Evolutionary conservation across 345 rosid species (phyloP).

Genomic region (Noccaea bulbosa): DNA sequence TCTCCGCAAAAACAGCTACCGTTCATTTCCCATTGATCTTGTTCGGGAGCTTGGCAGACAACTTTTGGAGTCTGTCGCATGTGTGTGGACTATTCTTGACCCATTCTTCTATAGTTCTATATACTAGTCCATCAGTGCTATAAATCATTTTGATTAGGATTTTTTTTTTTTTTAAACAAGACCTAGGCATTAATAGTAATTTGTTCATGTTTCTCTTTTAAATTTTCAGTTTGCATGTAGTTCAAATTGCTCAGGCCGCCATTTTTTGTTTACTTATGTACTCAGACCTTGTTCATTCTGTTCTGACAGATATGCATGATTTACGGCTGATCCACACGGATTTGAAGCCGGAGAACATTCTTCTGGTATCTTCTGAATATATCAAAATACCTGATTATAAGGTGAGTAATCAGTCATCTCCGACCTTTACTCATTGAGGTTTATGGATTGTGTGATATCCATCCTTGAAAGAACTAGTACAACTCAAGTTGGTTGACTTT

Average conservation of each 20-base stretch:
- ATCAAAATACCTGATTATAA: constrained; percentile 77
- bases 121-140: constrained; percentile 45
- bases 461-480: constrained; percentile 19
- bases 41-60: constrained; percentile 99
- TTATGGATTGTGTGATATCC: constrained; percentile 7
- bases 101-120: constrained; percentile 55
- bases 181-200: constrained; percentile 25
- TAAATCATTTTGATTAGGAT: constrained; percentile 22
- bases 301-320: constrained; percentile 77
- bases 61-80: constrained; percentile 99
- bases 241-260: not conserved
- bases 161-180: constrained; percentile 19
- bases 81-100: constrained; percentile 85
- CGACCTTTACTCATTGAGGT: constrained; percentile 1
- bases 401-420: constrained; percentile 46
- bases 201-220: constrained; percentile 9
- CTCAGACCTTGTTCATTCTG: constrained; percentile 5
- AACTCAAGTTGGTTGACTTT: constrained; percentile 25
- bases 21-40: constrained; percentile 98
- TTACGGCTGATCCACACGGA: constrained; percentile 77
- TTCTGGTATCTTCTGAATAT: constrained; percentile 73
- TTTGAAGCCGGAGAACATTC: constrained; percentile 86
- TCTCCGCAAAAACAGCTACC: constrained; percentile 98
- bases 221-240: constrained; percentile 13
- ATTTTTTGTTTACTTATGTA: constrained; percentile 23